Conservation (phyloP, 108 stramenopile species). For the Cyclotella cryptica region DNA sequence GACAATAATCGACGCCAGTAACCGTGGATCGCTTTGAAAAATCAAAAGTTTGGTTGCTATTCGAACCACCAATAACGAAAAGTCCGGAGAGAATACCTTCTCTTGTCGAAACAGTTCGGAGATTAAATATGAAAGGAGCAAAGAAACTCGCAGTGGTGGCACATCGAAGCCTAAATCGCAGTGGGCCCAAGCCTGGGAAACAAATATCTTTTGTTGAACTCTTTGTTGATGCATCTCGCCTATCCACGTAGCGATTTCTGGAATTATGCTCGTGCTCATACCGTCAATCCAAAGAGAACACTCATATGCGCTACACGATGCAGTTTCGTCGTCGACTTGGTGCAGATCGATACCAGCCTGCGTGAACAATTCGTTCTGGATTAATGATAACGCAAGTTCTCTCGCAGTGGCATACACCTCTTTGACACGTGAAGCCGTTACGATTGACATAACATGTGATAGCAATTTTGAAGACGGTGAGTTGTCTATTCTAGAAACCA, state of each 20-base stretch:
- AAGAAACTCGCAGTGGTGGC: slow-evolving; percentile 40
- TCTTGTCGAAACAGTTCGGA: slow-evolving; percentile 10
- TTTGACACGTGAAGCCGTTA: slow-evolving; percentile 26
- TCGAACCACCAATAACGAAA: slow-evolving; percentile 43
- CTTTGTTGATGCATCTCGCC: slow-evolving; percentile 30
- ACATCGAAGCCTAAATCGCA: slow-evolving; percentile 22
- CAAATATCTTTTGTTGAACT: slow-evolving; percentile 46
- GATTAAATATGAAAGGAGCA: slow-evolving; percentile 44
- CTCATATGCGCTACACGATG: slow-evolving; percentile 39
- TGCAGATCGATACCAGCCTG: neutral
- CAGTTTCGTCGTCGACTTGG: neutral
- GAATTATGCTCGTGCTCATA: slow-evolving; percentile 27
- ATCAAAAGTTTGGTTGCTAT: slow-evolving; percentile 52
- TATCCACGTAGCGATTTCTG: slow-evolving; percentile 30
- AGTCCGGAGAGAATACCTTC: slow-evolving; percentile 19
- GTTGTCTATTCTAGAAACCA: slow-evolving; percentile 20
- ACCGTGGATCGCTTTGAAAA: slow-evolving; percentile 40
- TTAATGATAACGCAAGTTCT: slow-evolving; percentile 37
- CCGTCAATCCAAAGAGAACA: slow-evolving; percentile 53
- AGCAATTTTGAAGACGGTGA: slow-evolving; percentile 41
- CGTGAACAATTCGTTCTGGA: slow-evolving; percentile 41
- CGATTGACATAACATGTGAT: slow-evolving; percentile 19
- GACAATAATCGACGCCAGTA: slow-evolving; percentile 52
- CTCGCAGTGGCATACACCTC: slow-evolving; percentile 43
- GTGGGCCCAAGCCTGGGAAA: slow-evolving; percentile 38